Conservation (phyloP, 1,139 yeast genomes). For the Saccharomyces hybrid region DNA sequence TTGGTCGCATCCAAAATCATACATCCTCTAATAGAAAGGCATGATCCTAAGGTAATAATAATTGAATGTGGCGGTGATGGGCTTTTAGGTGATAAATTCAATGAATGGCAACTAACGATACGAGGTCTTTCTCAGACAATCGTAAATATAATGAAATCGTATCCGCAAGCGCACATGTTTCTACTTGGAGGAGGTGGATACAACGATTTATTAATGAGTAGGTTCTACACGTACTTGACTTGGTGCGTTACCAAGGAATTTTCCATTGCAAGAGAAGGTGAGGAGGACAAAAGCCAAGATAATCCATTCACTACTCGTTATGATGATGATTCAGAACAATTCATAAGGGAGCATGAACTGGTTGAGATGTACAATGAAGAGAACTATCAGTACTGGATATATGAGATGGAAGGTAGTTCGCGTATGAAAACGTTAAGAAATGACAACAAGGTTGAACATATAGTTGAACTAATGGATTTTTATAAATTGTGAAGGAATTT, state of each 20-base stretch:
- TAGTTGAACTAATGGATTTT: neutral
- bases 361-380: slow-evolving; percentile 42
- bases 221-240: slow-evolving; percentile 58
- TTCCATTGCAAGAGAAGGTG: neutral
- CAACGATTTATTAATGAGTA: slow-evolving; percentile 53
- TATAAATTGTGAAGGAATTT: neutral
- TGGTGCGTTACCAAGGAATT: slow-evolving; percentile 28
- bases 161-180: slow-evolving; percentile 35
- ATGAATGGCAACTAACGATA: slow-evolving; percentile 64
- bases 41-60: slow-evolving; percentile 48
- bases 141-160: slow-evolving; percentile 28
- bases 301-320: neutral
- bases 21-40: slow-evolving; percentile 36
- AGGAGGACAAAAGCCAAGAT: neutral
- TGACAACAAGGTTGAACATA: slow-evolving; percentile 13
- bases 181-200: slow-evolving; percentile 78
- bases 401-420: slow-evolving; percentile 25
- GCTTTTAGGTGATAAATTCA: slow-evolving; percentile 46
- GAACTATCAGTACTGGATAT: slow-evolving; percentile 46
- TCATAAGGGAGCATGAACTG: slow-evolving; percentile 48
- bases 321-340: slow-evolving; percentile 25
- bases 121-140: slow-evolving; percentile 42
- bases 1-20: slow-evolving; percentile 39
- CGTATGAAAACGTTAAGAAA: slow-evolving; percentile 17
- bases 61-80: slow-evolving; percentile 74